Evolutionary conservation across 2,329 filamentous ascomycete species (phyloP).

Genomic region (Ophiosphaerella narmari): DNA sequence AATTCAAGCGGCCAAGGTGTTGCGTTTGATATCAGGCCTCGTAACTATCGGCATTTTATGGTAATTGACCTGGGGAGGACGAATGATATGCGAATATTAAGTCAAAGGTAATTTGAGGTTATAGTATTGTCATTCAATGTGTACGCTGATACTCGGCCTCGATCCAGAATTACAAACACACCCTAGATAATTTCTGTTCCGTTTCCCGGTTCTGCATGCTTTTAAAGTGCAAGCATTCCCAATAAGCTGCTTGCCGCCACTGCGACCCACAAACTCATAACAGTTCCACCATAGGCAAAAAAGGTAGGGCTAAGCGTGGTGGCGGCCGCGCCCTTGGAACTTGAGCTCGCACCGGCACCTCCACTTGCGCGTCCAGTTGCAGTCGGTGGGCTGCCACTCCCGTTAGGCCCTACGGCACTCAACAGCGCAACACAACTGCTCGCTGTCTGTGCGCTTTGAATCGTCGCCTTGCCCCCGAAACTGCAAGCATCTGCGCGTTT

Average conservation of each 20-base stretch:
- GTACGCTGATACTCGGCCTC: background rate
- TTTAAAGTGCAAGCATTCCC: slow-evolving; percentile 34
- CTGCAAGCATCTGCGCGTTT: slow-evolving; percentile 63
- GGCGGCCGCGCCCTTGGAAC: slow-evolving; percentile 27
- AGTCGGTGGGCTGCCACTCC: slow-evolving; percentile 57
- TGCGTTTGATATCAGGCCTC: too few species aligned
- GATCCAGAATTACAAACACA: background rate
- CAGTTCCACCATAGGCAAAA: slow-evolving; percentile 29
- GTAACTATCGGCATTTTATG: too few species aligned
- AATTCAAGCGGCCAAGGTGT: too few species aligned
- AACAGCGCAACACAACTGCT: slow-evolving; percentile 64
- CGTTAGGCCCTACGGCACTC: slow-evolving; percentile 64
- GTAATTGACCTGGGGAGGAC: too few species aligned
- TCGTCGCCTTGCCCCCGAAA: slow-evolving; percentile 68
- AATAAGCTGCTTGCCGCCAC: slow-evolving; percentile 28
- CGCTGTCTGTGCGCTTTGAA: slow-evolving; percentile 54
- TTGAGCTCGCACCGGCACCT: slow-evolving; percentile 18
- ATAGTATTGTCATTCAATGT: too few species aligned
- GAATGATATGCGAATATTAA: too few species aligned
- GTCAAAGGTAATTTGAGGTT: too few species aligned
- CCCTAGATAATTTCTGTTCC: background rate
- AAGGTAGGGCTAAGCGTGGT: slow-evolving; percentile 24
- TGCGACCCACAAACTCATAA: slow-evolving; percentile 25
- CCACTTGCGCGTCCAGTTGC: slow-evolving; percentile 22
- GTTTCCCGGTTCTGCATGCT: background rate